A percentile compares a stretch with the other conserved stretches of the same genome.
These are phyloP conservation scores for Gelatoporia subvermispora DNA, from an alignment of 768 basidiomycete species.

Conservation along the genomic window DNA sequence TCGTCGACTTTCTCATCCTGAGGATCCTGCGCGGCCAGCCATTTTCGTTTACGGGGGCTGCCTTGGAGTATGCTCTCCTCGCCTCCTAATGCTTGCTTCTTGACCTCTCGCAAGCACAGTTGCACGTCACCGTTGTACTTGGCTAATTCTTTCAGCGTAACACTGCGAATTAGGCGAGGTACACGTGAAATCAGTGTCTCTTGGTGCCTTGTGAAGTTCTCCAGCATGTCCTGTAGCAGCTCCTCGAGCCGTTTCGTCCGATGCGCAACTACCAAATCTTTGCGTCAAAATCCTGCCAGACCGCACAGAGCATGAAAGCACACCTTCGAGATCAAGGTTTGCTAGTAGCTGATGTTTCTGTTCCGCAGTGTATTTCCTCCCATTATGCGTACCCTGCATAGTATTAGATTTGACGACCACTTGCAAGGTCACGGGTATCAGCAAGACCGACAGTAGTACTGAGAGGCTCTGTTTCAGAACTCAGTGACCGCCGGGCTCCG, in stretches of 20 bases:
- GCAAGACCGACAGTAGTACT: too few relatives aligned
- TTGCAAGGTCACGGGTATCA: too few relatives aligned
- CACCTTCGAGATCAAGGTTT: conserved; percentile 81
- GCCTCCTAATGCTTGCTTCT: conserved; percentile 54
- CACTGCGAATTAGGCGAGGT: conserved; percentile 65
- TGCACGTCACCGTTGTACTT: conserved; percentile 77
- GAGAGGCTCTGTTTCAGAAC: too few relatives aligned
- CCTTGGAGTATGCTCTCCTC: conserved; percentile 56
- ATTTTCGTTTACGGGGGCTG: conserved; percentile 70
- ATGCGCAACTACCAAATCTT: conserved; percentile 52
- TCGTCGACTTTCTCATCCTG: conserved; percentile 34
- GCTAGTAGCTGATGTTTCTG: conserved; percentile 72
- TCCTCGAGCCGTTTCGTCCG: conserved; percentile 68
- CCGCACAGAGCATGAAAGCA: conserved; percentile 8
- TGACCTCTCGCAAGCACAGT: conserved; percentile 61
- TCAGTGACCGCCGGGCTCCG: too few relatives aligned
- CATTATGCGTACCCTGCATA: neutral
- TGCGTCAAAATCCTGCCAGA: too few relatives aligned
- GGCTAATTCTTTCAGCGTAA: conserved; percentile 75
- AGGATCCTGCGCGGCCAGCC: conserved; percentile 61
- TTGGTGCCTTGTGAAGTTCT: conserved; percentile 71
- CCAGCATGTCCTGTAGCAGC: conserved; percentile 69
- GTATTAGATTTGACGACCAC: too few relatives aligned
- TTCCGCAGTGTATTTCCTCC: conserved; percentile 46
- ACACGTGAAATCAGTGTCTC: conserved; percentile 71